Percentiles rank a stretch among this genome's conserved stretches.
These are phyloP conservation scores for Platanthera guangdongensis DNA, from an alignment of 106 monocot genomes.

Conservation along the genomic window DNA sequence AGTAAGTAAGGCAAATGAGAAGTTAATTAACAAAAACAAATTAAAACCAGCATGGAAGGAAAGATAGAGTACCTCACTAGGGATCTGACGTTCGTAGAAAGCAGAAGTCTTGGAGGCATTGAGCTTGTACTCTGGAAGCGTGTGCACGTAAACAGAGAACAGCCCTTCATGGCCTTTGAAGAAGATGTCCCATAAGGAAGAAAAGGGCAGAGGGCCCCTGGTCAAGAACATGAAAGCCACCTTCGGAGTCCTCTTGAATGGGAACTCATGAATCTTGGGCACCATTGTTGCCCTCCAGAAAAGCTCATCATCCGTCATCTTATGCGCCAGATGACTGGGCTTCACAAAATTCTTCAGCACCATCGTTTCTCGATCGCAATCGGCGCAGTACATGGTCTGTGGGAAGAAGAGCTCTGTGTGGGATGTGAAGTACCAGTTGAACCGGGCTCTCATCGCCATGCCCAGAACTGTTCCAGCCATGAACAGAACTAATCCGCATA, in stretches of 20 bases:
- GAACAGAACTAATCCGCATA: constrained; percentile 39
- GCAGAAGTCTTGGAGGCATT: constrained; percentile 17
- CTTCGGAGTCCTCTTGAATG: constrained; percentile 21
- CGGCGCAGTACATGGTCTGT: constrained; percentile 9
- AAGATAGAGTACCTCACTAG: constrained; percentile 20
- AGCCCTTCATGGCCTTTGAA: constrained; percentile 20
- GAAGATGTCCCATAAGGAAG: constrained; percentile 18
- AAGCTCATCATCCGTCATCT: constrained; percentile 21
- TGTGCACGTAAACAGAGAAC: constrained; percentile 22
- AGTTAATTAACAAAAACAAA: background rate
- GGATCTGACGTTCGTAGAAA: constrained; percentile 19
- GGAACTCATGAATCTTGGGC: constrained; percentile 17
- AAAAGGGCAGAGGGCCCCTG: constrained; percentile 19
- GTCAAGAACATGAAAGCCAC: constrained; percentile 31
- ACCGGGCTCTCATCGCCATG: constrained; percentile 39
- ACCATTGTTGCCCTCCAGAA: constrained; percentile 26
- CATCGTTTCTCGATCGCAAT: constrained; percentile 5
- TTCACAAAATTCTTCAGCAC: constrained; percentile 3
- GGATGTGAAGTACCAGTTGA: constrained; percentile 39
- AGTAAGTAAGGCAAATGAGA: background rate
- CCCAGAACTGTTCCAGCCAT: constrained; percentile 57
- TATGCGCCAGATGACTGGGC: constrained; percentile 13
- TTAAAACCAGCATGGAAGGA: background rate
- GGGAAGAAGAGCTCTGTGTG: constrained; percentile 49
- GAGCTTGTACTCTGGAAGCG: constrained; percentile 20